A percentile compares a stretch with the other conserved stretches of the same genome.
Conservation (phyloP, 306 rosid genomes). For the Prunus davidiana region DNA sequence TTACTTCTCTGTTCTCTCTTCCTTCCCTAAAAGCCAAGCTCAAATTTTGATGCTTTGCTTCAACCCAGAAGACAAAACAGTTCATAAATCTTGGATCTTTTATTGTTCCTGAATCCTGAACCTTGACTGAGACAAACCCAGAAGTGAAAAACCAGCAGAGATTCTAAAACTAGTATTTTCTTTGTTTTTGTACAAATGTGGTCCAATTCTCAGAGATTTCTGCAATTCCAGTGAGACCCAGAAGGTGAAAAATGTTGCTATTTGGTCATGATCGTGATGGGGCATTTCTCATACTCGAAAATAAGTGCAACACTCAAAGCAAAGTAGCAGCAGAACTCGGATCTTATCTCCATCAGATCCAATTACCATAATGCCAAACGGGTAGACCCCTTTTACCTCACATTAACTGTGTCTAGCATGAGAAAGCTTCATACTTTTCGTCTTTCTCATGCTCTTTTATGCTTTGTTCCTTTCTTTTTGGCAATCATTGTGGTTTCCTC, state of each 20-base stretch:
- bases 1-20: conserved; percentile 30
- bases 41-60: conserved; percentile 34
- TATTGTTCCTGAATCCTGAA: conserved; percentile 2
- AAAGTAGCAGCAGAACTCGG: conserved; percentile 35
- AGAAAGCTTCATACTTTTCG: conserved; percentile 52
- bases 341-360: conserved; percentile 32
- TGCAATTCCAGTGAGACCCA: conserved; percentile 29
- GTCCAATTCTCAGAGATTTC: conserved; percentile 15
- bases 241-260: conserved; percentile 31
- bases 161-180: conserved; percentile 27
- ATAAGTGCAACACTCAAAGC: conserved; percentile 13
- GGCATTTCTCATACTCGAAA: conserved; percentile 27
- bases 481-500: conserved; percentile 39
- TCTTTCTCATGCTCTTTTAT: conserved; percentile 75
- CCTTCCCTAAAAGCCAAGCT: conserved; percentile 21
- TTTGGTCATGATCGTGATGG: conserved; percentile 34
- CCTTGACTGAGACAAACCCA: conserved; percentile 21
- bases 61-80: conserved; percentile 17
- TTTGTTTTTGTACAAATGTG: conserved; percentile 26
- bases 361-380: conserved; percentile 58
- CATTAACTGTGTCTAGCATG: conserved; percentile 55
- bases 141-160: conserved; percentile 5
- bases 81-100: conserved; percentile 35
- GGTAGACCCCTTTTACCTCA: conserved; percentile 37
- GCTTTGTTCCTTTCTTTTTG: conserved; percentile 41